Evolutionary conservation across 495 filamentous ascomycete genomes (phyloP), one percentile per base, ranked within the genome.

Genomic region (Massariosphaeria phaeospora): DNA sequence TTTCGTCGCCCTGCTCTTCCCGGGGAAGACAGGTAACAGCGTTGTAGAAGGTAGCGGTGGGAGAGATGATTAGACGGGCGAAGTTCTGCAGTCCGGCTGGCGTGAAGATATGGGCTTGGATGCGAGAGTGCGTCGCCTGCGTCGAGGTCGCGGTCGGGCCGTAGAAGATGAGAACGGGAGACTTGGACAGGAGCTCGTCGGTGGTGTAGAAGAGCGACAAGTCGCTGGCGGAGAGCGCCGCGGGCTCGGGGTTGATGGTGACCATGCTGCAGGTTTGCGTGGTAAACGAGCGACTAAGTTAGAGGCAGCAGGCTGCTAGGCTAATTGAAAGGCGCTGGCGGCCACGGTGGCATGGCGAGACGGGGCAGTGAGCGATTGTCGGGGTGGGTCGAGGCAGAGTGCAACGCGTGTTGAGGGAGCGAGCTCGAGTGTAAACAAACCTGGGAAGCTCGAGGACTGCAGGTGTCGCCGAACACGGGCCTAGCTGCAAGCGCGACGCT

Each of bases 31-130:
- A 82, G 66, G 85, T 84, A 66, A 98, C 91, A 26, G 89, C 90
- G 52, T 83, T 81, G 68, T 96, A 98, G 55, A 94, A 82, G n/a
- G 93, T 83, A n/a, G 91, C 95, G 51, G 83, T 91, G 20, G 91
- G 91, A 20, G 93, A 93, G 47, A 96, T 82, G 11, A 88, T 91
- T 58, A 98, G 80, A 60, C 93, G 88, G 54, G 87, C 82, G 67
- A 89, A 97, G 48, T 84, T 88, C 57, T 86, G 82, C 50, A 91
- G 84, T 44, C 93, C 93, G 39, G 88, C 91, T 2, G 88, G 80
- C 48, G 85, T 86, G 74, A 91, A 88, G 69, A 97, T 77, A 71
- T 96, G 89, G 52, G 89, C 81, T 73, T 96, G 91, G 57, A 96
- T 89, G 57, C 91, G 85, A 39, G 89, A 93, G 70, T 91, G 93